Evolutionary conservation across 2,329 filamentous ascomycete genomes (phyloP).

Genomic region (Beauveria varroae): DNA sequence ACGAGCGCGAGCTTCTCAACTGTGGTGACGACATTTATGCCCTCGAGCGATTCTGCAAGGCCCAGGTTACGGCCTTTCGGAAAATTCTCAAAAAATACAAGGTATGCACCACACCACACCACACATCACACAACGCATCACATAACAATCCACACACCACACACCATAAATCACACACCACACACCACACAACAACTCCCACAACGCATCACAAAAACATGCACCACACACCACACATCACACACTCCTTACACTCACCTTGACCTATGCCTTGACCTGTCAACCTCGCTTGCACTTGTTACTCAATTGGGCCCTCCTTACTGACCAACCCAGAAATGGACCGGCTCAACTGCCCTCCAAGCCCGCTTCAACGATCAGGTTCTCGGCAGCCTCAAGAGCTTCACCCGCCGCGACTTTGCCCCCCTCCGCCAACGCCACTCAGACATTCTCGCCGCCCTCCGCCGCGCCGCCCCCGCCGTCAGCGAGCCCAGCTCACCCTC

Average conservation of each 20-base stretch:
- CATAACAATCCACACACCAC: too few species aligned
- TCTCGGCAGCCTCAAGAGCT: conserved; percentile 59
- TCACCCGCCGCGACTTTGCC: conserved; percentile 59
- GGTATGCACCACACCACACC: conserved; percentile 30
- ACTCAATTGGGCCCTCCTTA: not conserved
- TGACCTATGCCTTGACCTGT: too few species aligned
- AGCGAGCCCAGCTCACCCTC: conserved; percentile 33
- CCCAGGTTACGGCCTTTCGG: conserved; percentile 68
- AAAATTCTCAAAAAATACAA: conserved; percentile 83
- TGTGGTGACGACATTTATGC: conserved; percentile 66
- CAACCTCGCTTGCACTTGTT: not conserved
- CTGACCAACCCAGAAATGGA: conserved; percentile 60
- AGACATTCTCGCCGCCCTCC: conserved; percentile 40
- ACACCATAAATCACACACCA: too few species aligned
- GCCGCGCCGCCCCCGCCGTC: conserved; percentile 34
- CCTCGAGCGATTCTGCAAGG: conserved; percentile 63
- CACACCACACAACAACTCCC: too few species aligned
- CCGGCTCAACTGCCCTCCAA: conserved; percentile 58
- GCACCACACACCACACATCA: too few species aligned
- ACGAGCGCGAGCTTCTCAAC: conserved; percentile 42
- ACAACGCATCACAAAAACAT: too few species aligned
- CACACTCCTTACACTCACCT: too few species aligned
- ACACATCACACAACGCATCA: too few species aligned
- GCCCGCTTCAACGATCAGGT: conserved; percentile 60
- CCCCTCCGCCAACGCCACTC: conserved; percentile 43